A percentile compares a stretch with the other conserved stretches of the same genome.
Conservation (phyloP, 2,329 filamentous ascomycete species). For the Apiospora arundinis region DNA sequence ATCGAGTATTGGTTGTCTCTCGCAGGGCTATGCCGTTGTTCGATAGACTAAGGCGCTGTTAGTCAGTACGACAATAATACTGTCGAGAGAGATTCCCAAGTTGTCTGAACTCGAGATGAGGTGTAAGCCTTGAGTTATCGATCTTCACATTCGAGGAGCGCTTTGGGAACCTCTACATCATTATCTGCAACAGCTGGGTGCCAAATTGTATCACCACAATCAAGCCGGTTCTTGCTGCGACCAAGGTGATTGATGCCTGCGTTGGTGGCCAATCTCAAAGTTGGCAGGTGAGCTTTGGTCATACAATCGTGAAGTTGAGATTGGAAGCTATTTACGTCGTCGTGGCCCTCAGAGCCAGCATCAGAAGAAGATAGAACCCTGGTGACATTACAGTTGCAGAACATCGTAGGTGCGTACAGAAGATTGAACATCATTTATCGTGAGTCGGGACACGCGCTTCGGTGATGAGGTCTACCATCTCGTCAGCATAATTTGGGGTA, state of each 20-base stretch:
- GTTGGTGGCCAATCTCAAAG: neutral
- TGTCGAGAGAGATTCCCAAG: no score
- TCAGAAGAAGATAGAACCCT: neutral
- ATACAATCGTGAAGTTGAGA: neutral
- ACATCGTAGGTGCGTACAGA: neutral
- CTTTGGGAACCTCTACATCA: no score
- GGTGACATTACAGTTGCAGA: neutral
- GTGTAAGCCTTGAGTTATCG: no score
- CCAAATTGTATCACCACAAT: no score
- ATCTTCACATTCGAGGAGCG: no score
- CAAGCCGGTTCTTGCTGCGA: no score
- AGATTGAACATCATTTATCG: neutral
- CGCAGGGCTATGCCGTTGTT: no score
- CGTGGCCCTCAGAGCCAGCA: neutral
- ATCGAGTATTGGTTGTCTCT: no score
- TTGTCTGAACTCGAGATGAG: no score
- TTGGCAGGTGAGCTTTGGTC: neutral
- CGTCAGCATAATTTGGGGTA: neutral
- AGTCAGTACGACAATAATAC: no score
- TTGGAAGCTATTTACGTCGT: accelerated
- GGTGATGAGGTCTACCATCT: neutral
- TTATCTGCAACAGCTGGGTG: no score
- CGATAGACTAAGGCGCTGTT: no score
- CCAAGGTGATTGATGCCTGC: neutral
- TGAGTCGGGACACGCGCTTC: neutral